A percentile compares a stretch with the other conserved stretches of the same genome.
These are phyloP conservation scores for Camelina hispida DNA, from an alignment of 345 rosid species.

Conservation along the genomic window DNA sequence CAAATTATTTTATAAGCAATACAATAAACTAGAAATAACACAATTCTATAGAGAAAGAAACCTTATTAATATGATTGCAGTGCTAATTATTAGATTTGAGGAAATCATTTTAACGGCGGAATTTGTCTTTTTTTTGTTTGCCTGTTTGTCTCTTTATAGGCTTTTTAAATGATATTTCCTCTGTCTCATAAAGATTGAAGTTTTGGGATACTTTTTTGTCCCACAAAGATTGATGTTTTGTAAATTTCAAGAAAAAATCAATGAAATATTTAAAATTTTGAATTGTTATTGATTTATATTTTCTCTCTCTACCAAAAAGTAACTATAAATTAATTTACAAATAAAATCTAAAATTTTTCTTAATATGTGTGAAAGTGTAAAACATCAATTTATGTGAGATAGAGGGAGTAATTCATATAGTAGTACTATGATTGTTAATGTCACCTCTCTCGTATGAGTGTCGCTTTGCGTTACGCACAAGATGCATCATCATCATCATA, in stretches of 20 bases:
- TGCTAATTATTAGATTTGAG: constrained; percentile 18
- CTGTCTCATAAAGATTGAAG: no score
- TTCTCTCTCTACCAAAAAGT: no score
- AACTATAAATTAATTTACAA: no score
- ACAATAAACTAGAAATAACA: not conserved
- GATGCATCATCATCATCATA: constrained; percentile 17
- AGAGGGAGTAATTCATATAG: not conserved
- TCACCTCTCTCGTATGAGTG: not conserved
- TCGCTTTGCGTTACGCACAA: constrained; percentile 13
- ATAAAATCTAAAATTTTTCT: no score
- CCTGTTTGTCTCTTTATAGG: constrained; percentile 7
- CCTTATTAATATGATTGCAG: constrained; percentile 22
- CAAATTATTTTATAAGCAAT: constrained; percentile 20
- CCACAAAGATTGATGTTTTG: no score
- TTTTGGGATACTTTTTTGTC: no score
- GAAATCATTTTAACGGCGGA: constrained; percentile 39
- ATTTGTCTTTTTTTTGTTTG: constrained; percentile 5
- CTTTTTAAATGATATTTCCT: constrained; percentile 11
- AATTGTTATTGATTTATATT: no score
- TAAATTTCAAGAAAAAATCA: no score
- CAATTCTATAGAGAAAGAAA: not conserved
- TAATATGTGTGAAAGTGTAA: no score
- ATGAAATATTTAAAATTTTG: no score
- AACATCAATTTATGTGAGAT: no score
- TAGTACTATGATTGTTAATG: constrained; percentile 3